Percentiles rank a stretch among this genome's conserved stretches.
Evolutionary conservation across 2,329 filamentous ascomycete species (phyloP).

Genomic region (Hypoxylon rubiginosum): DNA sequence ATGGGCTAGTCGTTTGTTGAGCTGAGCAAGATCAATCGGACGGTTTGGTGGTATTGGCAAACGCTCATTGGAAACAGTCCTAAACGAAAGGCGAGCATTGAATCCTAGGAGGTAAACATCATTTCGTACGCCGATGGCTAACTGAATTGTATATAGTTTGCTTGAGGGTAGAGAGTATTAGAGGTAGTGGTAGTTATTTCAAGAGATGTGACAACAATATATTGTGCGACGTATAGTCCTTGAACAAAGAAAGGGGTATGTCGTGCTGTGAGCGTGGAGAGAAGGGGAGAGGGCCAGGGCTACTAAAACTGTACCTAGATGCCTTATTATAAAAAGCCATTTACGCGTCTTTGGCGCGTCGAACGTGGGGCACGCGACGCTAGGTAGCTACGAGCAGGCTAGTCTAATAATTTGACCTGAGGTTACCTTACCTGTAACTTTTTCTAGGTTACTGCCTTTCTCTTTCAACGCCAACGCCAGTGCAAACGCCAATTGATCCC

Average conservation of each 20-base stretch:
- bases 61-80: not conserved
- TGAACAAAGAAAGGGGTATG: not conserved
- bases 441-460: not conserved
- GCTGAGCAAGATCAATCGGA: not conserved
- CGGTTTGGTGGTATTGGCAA: not conserved
- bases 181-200: no score
- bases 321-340: constrained; percentile 39
- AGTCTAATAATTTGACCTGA: not conserved
- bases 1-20: no score
- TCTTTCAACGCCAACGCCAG: not conserved
- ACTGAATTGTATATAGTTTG: no score
- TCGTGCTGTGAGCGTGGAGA: not conserved
- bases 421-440: not conserved
- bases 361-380: constrained; percentile 37
- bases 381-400: not conserved
- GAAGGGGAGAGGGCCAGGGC: not conserved
- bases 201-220: no score
- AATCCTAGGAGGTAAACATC: not conserved
- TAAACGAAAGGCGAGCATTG: not conserved
- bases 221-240: no score
- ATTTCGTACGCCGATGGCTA: not conserved
- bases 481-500: not conserved
- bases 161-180: no score
- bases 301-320: no score
- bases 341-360: constrained; percentile 48